Conservation (phyloP, 2,329 filamentous ascomycete genomes). For the Beauveria pseudobassiana region DNA sequence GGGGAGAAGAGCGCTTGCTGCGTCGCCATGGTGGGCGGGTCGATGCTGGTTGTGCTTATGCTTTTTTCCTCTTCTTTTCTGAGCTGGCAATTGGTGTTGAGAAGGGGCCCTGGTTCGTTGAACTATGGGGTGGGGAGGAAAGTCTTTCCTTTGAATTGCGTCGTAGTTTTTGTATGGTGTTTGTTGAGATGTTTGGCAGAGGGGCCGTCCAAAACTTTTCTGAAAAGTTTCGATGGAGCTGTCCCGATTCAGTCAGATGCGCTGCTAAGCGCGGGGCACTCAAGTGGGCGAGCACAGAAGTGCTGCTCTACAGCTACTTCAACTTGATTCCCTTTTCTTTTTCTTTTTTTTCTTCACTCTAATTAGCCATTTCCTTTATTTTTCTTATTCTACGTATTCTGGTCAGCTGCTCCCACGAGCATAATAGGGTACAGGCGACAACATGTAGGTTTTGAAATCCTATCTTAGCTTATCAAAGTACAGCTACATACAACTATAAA, state of each 20-base stretch:
- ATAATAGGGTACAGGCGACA: too few relatives aligned
- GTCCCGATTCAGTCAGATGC: not conserved
- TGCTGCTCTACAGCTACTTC: too few relatives aligned
- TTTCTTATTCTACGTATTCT: not conserved
- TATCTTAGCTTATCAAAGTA: too few relatives aligned
- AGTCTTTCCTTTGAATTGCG: not conserved
- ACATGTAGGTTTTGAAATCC: too few relatives aligned
- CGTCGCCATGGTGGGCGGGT: slow-evolving; percentile 46
- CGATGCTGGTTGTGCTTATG: not conserved
- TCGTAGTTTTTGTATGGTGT: not conserved
- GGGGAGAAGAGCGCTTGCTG: slow-evolving; percentile 77
- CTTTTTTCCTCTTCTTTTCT: not conserved
- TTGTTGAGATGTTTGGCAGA: not conserved
- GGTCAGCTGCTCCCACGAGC: too few relatives aligned
- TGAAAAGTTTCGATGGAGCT: slow-evolving; percentile 9
- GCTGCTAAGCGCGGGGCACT: not conserved
- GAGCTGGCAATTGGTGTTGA: not conserved
- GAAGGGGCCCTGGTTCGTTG: not conserved
- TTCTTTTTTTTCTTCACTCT: not conserved
- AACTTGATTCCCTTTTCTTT: not conserved
- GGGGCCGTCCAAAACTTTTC: slow-evolving; percentile 7
- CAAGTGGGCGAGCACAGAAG: not conserved
- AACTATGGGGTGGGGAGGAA: too few relatives aligned
- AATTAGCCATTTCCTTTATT: not conserved
- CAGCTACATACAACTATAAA: too few relatives aligned